Conservation (phyloP, 441 rosid genomes). For the Brassica balearica region DNA sequence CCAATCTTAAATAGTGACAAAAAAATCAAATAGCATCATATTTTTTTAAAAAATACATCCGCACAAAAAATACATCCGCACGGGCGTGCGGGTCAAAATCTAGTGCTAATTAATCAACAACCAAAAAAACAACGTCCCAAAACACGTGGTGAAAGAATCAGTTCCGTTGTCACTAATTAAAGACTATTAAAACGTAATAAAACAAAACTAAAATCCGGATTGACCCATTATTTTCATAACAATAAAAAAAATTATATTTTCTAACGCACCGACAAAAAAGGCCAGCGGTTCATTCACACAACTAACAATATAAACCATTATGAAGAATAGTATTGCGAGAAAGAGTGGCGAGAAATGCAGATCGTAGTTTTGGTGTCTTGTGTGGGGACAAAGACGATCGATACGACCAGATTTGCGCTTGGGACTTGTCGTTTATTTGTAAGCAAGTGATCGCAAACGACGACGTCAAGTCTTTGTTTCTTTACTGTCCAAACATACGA, state of each 20-base stretch:
- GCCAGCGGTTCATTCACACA: constrained; percentile 9
- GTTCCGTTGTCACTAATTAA: constrained; percentile 38
- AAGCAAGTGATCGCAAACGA: constrained; percentile 34
- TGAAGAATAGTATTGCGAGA: constrained; percentile 9
- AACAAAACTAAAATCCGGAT: constrained; percentile 26
- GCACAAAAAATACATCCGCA: too few species aligned
- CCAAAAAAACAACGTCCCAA: constrained; percentile 9
- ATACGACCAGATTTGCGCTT: constrained; percentile 31
- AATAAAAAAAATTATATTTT: background rate
- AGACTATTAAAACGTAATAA: constrained; percentile 17
- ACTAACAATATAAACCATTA: background rate
- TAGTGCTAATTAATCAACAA: constrained; percentile 8
- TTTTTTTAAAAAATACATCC: too few species aligned
- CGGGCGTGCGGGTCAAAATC: too few species aligned
- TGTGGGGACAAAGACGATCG: constrained; percentile 34
- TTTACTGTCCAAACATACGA: constrained; percentile 16
- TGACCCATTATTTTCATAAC: constrained; percentile 24
- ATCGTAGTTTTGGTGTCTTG: constrained; percentile 28
- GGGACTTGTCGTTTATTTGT: constrained; percentile 32
- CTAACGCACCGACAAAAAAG: constrained; percentile 40
- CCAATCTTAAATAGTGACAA: too few species aligned
- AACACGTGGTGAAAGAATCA: constrained; percentile 39
- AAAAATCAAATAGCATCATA: too few species aligned
- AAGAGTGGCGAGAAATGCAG: constrained; percentile 41
- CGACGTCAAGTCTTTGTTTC: constrained; percentile 25